Conservation (phyloP, 2,329 filamentous ascomycete species). For the Aspergillus sp. region DNA sequence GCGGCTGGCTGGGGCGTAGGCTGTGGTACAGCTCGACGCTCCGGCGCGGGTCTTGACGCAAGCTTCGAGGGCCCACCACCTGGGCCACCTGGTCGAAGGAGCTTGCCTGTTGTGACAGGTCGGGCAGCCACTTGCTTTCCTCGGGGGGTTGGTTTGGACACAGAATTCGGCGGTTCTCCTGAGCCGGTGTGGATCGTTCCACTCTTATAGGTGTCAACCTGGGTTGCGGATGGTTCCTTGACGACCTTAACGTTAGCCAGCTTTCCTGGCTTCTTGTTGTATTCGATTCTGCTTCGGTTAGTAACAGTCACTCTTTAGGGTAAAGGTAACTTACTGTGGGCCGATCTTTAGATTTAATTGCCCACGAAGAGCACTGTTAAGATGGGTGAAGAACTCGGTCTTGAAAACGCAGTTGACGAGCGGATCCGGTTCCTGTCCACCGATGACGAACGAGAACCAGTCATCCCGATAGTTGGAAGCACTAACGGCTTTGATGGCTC, state of each 20-base stretch:
- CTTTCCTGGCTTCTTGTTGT: constrained; percentile 97
- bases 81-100: constrained; percentile 88
- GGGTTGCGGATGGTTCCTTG: constrained; percentile 74
- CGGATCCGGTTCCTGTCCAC: constrained; percentile 89
- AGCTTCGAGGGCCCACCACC: constrained; percentile 75
- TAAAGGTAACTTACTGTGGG: constrained; percentile 54
- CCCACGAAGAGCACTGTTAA: constrained; percentile 75
- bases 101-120: constrained; percentile 88
- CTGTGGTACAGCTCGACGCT: constrained; percentile 38
- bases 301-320: background rate
- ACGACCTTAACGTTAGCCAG: constrained; percentile 82
- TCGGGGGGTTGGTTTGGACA: constrained; percentile 81
- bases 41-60: constrained; percentile 42
- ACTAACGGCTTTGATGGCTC: constrained; percentile 84
- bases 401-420: constrained; percentile 91
- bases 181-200: constrained; percentile 81
- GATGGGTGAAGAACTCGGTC: constrained; percentile 94
- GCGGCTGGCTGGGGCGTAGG: constrained; percentile 33
- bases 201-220: constrained; percentile 90
- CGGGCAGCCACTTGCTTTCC: constrained; percentile 82
- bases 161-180: constrained; percentile 79
- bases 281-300: constrained; percentile 67
- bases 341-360: constrained; percentile 78
- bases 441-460: constrained; percentile 91
- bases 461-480: constrained; percentile 83